Evolutionary conservation across 2,329 filamentous ascomycete species (phyloP).

Genomic region (Aspergillus alliaceus): DNA sequence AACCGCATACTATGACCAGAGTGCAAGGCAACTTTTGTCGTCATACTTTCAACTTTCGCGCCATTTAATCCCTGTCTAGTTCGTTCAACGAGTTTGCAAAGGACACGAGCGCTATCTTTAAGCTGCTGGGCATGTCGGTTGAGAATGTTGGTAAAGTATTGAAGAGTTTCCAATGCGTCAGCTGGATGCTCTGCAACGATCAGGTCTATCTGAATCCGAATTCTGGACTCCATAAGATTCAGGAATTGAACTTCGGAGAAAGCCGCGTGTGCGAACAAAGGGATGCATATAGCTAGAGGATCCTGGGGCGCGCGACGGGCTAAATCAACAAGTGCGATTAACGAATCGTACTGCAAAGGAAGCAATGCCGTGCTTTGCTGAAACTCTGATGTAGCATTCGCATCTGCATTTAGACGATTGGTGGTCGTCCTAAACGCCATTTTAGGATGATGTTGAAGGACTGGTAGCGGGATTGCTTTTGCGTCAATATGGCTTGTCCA

Average conservation of each 20-base stretch:
- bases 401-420: neutral
- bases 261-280: slow-evolving; percentile 2
- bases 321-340: slow-evolving; percentile 2
- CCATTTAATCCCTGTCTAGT: neutral
- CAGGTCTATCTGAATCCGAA: neutral
- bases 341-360: slow-evolving; percentile 3
- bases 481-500: slow-evolving; percentile 2
- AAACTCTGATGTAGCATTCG: neutral
- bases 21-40: neutral
- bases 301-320: neutral
- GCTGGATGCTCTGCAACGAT: neutral
- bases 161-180: slow-evolving; percentile 1
- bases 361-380: slow-evolving; percentile 4
- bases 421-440: slow-evolving; percentile 7
- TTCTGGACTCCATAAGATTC: slow-evolving; percentile 4
- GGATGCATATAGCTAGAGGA: slow-evolving; percentile 2
- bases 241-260: slow-evolving; percentile 6
- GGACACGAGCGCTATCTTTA: neutral
- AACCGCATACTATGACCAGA: neutral
- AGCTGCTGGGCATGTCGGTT: slow-evolving; percentile 5
- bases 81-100: neutral
- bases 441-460: slow-evolving; percentile 5
- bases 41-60: neutral
- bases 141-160: slow-evolving; percentile 4
- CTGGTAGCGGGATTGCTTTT: neutral